These are phyloP conservation scores for Paraconiothyrium sp. DNA, from an alignment of 2,329 filamentous ascomycete species.

Conservation along the genomic window DNA sequence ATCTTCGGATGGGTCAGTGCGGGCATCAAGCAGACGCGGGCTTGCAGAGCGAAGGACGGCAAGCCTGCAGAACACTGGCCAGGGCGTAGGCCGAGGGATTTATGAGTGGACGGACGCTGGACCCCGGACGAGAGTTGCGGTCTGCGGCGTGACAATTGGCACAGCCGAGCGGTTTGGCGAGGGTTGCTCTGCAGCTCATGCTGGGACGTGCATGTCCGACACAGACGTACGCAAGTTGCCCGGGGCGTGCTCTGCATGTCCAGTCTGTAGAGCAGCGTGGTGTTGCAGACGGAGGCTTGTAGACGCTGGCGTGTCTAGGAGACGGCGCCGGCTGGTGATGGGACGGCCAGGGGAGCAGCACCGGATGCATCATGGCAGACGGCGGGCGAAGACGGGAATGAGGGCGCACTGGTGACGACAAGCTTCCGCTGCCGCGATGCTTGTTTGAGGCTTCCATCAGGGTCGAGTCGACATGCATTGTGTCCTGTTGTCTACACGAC, in stretches of 20 bases:
- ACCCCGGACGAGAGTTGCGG: slow-evolving; percentile 13
- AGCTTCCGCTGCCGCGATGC: slow-evolving; percentile 17
- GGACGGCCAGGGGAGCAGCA: neutral
- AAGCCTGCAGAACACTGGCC: slow-evolving; percentile 18
- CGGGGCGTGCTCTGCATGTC: neutral
- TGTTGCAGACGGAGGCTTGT: no score
- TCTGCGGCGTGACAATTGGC: slow-evolving; percentile 13
- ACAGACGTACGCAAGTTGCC: neutral
- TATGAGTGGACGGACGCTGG: neutral
- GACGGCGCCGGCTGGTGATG: neutral
- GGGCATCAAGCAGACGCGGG: slow-evolving; percentile 10
- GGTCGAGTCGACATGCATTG: neutral
- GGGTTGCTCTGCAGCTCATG: slow-evolving; percentile 7
- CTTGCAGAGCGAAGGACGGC: slow-evolving; percentile 12
- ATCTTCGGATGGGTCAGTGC: slow-evolving; percentile 23
- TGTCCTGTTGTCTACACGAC: neutral
- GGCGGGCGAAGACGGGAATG: slow-evolving; percentile 7
- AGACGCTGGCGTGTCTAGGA: neutral
- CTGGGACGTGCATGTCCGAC: slow-evolving; percentile 6
- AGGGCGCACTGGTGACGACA: slow-evolving; percentile 12
- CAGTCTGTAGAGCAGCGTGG: neutral
- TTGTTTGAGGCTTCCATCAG: slow-evolving; percentile 9
- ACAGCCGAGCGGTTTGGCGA: slow-evolving; percentile 9
- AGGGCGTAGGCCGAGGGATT: neutral
- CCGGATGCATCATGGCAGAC: neutral